Evolutionary conservation across 2,329 filamentous ascomycete species (phyloP).

Genomic region (Diaporthe eres): DNA sequence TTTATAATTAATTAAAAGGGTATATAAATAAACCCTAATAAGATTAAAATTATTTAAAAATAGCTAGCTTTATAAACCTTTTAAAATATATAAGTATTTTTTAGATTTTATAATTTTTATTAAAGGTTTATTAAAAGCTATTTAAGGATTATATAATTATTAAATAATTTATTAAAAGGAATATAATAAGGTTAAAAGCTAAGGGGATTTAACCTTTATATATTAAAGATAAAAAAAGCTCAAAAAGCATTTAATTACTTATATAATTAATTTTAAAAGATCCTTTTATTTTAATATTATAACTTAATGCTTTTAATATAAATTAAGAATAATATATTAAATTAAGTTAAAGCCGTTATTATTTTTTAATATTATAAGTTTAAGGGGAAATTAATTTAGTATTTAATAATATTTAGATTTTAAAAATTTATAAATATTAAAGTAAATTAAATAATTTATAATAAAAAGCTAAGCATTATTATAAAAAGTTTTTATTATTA

Average conservation of each 20-base stretch:
- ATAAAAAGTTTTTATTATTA: too few species aligned
- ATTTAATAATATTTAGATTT: background rate
- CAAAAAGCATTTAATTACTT: background rate
- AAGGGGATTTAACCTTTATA: background rate
- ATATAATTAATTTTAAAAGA: background rate
- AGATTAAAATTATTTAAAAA: background rate
- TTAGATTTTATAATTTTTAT: background rate
- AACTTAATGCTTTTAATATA: background rate
- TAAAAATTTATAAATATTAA: background rate
- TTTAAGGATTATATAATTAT: background rate
- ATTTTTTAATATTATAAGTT: background rate
- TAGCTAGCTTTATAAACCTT: background rate
- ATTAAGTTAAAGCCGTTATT: background rate
- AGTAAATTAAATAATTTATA: background rate
- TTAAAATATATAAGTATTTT: background rate
- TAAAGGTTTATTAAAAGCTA: background rate
- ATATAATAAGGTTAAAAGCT: background rate
- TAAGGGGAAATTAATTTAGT: background rate
- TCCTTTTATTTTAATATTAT: background rate
- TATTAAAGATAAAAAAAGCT: background rate
- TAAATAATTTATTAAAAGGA: background rate
- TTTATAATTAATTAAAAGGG: background rate
- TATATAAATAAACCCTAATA: background rate
- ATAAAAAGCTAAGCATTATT: background rate
- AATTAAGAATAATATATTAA: background rate